Evolutionary conservation across 352 stramenopile genomes (phyloP).

Genomic region (Pythium graminicola): DNA sequence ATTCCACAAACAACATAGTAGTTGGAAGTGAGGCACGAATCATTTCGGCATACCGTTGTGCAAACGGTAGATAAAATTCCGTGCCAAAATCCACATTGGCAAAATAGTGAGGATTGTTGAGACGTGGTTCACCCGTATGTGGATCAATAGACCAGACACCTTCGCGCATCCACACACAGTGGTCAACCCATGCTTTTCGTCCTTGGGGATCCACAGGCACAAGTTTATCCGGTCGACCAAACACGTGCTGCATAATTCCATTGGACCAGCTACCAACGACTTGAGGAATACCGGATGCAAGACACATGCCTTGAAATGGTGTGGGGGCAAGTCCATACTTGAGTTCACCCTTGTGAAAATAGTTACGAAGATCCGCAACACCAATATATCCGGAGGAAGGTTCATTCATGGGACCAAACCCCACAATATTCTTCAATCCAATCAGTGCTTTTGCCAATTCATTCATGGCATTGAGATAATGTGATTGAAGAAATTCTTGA

Average conservation of each 20-base stretch:
- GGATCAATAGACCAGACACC: slow-evolving; percentile 67
- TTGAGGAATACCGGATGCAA: slow-evolving; percentile 59
- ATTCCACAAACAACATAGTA: slow-evolving; percentile 70
- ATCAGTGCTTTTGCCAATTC: slow-evolving; percentile 53
- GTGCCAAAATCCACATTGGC: slow-evolving; percentile 54
- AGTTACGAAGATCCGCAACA: slow-evolving; percentile 42
- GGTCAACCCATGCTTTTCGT: slow-evolving; percentile 53
- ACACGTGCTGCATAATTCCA: slow-evolving; percentile 66
- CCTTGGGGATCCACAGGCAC: slow-evolving; percentile 50
- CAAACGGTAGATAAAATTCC: slow-evolving; percentile 84
- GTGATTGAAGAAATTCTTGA: slow-evolving; percentile 82
- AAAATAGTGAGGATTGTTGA: slow-evolving; percentile 71
- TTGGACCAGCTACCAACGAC: slow-evolving; percentile 67
- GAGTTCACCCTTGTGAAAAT: slow-evolving; percentile 54
- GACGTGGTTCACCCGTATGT: slow-evolving; percentile 25
- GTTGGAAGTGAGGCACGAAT: slow-evolving; percentile 57
- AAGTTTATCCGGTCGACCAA: slow-evolving; percentile 37
- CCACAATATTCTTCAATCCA: slow-evolving; percentile 78
- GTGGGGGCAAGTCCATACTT: slow-evolving; percentile 72
- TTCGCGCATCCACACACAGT: slow-evolving; percentile 79
- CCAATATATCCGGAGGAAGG: slow-evolving; percentile 73
- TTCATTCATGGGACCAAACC: slow-evolving; percentile 92
- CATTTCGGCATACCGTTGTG: slow-evolving; percentile 46
- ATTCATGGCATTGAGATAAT: slow-evolving; percentile 76
- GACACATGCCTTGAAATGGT: slow-evolving; percentile 74